Conservation (phyloP, 164 flowering plant species). For the Macadamia tetraphylla region DNA sequence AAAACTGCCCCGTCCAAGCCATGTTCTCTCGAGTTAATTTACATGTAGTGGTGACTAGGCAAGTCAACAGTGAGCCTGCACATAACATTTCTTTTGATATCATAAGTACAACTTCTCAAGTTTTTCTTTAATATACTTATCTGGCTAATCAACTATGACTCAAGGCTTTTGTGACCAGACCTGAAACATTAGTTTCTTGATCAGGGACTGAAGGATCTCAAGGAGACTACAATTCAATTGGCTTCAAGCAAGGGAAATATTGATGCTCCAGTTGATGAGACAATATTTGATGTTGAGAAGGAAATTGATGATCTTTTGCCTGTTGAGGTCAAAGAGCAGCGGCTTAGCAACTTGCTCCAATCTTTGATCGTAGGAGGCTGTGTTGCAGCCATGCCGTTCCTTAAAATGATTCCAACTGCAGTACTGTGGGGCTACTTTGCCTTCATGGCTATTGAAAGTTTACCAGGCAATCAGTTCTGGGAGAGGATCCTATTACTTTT, state of each 20-base stretch:
- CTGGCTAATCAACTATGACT: no score
- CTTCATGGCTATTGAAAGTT: slow-evolving; percentile 98
- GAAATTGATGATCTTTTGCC: slow-evolving; percentile 95
- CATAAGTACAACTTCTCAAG: not conserved
- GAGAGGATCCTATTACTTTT: slow-evolving; percentile 84
- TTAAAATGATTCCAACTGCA: slow-evolving; percentile 93
- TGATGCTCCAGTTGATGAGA: slow-evolving; percentile 89
- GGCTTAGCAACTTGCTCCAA: slow-evolving; percentile 89
- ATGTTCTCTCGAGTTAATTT: not conserved
- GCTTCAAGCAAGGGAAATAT: slow-evolving; percentile 83
- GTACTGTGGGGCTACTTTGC: slow-evolving; percentile 99
- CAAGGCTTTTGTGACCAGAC: not conserved
- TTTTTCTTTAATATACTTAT: not conserved
- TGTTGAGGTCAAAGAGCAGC: slow-evolving; percentile 97
- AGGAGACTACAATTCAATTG: slow-evolving; percentile 81
- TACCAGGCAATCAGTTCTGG: slow-evolving; percentile 99
- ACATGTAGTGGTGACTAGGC: not conserved
- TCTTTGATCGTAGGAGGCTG: slow-evolving; percentile 90
- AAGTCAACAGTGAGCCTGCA: not conserved
- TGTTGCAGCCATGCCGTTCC: slow-evolving; percentile 95
- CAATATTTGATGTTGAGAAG: slow-evolving; percentile 92
- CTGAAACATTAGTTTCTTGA: slow-evolving; percentile 3
- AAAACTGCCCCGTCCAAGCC: not conserved
- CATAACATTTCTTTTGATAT: not conserved
- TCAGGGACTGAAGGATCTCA: slow-evolving; percentile 85